Evolutionary conservation across 768 basidiomycete genomes (phyloP), one percentile per base, ranked within the genome.

Genomic region (Lactarius quietus): DNA sequence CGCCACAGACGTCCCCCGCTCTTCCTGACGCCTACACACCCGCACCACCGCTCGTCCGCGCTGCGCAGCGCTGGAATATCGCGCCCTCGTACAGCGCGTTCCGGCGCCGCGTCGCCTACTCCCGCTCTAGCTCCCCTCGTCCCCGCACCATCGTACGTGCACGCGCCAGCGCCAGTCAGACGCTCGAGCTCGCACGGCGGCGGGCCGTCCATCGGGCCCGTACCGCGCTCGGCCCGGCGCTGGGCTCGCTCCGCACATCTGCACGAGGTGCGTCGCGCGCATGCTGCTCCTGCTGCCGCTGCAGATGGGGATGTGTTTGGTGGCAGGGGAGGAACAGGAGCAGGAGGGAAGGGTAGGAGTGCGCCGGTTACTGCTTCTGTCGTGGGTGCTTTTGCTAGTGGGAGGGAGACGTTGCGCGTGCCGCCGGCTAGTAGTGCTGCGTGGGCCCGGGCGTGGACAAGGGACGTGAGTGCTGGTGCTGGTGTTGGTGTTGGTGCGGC

Each of bases 231-330:
- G 0, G 81, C 82, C 20, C 83, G 81, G 66, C 80, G 80, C 41
- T 86, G 85, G 82, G 88, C 87, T 26, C 78, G 85, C 41, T 86
- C 79, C 0, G 85, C 89, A 3, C 89, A 90, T 77, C 69, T 90
- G 54, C 89, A 90, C 67, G 85, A 88, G 70, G 83, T 89, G 63
- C 81, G 78, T 60, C 52, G 63, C 26, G 51, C 31, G n/a, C 68
- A 52, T 9, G 41, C n/a, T 35, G 54, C 9, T 23, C n/a, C 1
- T 18, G 15, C 17, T 9, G n/a, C n/a, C n/a, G n/a, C n/a, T n/a
- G n/a, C n/a, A 26, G 43, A 5, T 0, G 51, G 28, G 7, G 63
- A 64, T 41, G 63, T 64, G 53, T 64, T 64, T 14, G 15, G 15
- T 10, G 43, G 3, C 20, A 9, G 36, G 33, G 33, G 33, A 4